Base-by-base conservation (phyloP, 75 land plant genomes). In the Picea sitchensis region DNA sequence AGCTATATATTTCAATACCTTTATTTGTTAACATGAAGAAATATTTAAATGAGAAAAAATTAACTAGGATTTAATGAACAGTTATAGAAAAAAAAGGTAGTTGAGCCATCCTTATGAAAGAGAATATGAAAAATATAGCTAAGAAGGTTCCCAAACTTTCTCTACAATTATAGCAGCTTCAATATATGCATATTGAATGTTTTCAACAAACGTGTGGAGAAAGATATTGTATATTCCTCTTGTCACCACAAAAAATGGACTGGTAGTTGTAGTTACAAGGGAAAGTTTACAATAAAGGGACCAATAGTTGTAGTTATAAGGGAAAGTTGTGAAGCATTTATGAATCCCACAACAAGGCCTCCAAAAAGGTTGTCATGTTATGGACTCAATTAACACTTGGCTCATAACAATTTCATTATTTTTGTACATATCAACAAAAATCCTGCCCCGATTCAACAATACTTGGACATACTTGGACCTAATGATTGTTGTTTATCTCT, bases 81-180 rank as follows among this genome's bases (percentile, higher is more conserved):
- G 38, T 36, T 36, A 36, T 36, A 36, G 38, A 36, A 36, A 36
- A 36, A 36, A 36, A 36, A 36, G 0, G 1, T 68, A 68, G n/a
- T 18, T 17, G 5, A 18, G 3, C 20, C 44, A 38, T 68, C 15
- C 36, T 38, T 15, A 68, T 68, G 3, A 3, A 68, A 68, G 26
- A 79, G 69, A 41, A 73, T 41, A 17, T 36, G 20, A 77, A 8
- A 77, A 58, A 31, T 36, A 14, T 62, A 34, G 44, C 44, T n/a
- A 20, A 51, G 41, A 23, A 81, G 54, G 26, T 63, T 51, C 26
- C 20, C 20, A 18, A 76, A 98, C 99, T 98, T 98, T 98, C 80
- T 98, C 99, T 81, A 98, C 99, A 79, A 98, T 93, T 76, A 87
- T 91, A 18, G 99, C 96, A 61, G 99, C 99, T 86, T 98, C 99